A percentile compares a stretch with the other conserved stretches of the same genome.
These are phyloP conservation scores for Nannizziopsis barbatae DNA, from an alignment of 2,329 filamentous ascomycete species.

Conservation along the genomic window DNA sequence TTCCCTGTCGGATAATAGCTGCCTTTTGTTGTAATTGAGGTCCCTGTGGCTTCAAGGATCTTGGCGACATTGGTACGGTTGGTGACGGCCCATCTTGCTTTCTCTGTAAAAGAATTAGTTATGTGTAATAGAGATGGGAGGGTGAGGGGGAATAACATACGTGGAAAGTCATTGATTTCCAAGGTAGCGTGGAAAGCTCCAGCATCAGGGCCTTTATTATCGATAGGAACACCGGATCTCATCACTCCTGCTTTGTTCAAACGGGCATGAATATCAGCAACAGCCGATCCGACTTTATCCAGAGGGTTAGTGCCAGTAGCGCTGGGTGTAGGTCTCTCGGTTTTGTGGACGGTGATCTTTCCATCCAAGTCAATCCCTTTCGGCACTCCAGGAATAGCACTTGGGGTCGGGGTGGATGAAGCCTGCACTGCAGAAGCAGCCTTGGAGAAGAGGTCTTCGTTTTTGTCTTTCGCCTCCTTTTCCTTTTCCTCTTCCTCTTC, in stretches of 20 bases:
- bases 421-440: slow-evolving; percentile 55
- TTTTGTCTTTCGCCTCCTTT: slow-evolving; percentile 58
- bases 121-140: slow-evolving; percentile 4
- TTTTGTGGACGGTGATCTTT: slow-evolving; percentile 63
- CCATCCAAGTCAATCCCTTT: slow-evolving; percentile 52
- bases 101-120: slow-evolving; percentile 43
- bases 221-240: slow-evolving; percentile 83
- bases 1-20: slow-evolving; percentile 78
- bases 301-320: slow-evolving; percentile 51
- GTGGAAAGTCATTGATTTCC: slow-evolving; percentile 98
- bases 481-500: slow-evolving; percentile 59
- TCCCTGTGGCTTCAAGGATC: slow-evolving; percentile 87
- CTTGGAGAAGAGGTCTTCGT: slow-evolving; percentile 44
- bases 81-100: slow-evolving; percentile 95
- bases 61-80: slow-evolving; percentile 98
- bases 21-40: slow-evolving; percentile 94
- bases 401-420: slow-evolving; percentile 40
- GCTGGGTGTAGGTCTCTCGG: slow-evolving; percentile 43
- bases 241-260: slow-evolving; percentile 82
- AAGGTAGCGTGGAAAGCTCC: slow-evolving; percentile 93
- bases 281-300: slow-evolving; percentile 81
- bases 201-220: slow-evolving; percentile 96
- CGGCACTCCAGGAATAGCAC: slow-evolving; percentile 35
- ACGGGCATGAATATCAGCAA: slow-evolving; percentile 80
- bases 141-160: slow-evolving; percentile 30